Conservation (phyloP, 176 grass and related monocot genomes). For the Echinochloa phyllopogon region DNA sequence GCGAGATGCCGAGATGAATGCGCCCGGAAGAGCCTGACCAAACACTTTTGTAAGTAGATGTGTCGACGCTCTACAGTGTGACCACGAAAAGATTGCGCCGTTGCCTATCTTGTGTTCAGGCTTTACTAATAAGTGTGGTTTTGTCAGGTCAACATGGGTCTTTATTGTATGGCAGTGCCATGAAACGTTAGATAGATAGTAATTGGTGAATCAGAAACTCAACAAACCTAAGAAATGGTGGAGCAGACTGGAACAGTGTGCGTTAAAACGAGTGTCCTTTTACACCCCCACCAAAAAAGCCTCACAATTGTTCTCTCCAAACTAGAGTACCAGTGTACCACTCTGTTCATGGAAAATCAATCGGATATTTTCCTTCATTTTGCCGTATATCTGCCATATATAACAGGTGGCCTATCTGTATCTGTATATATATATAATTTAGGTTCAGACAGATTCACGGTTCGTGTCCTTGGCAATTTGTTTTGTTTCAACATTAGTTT, state of each 20-base stretch:
- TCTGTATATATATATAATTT: too few relatives aligned
- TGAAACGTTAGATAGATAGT: neutral
- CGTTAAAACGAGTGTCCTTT: neutral
- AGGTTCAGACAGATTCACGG: neutral
- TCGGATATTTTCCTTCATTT: too few relatives aligned
- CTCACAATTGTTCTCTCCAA: neutral
- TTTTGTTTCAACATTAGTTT: neutral
- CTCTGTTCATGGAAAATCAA: neutral
- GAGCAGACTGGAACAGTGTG: neutral
- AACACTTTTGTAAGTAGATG: neutral
- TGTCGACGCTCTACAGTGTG: too few relatives aligned
- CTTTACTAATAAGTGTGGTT: neutral
- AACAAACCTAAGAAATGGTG: neutral
- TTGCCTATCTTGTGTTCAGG: neutral
- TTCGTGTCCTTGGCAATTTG: neutral
- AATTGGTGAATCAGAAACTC: neutral
- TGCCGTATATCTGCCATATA: neutral
- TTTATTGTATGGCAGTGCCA: neutral
- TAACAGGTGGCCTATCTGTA: too few relatives aligned
- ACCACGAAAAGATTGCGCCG: neutral
- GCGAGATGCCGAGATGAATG: too few relatives aligned
- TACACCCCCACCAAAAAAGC: neutral
- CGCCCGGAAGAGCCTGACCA: too few relatives aligned
- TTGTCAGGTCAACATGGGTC: neutral
- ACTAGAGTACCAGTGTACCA: neutral